A percentile compares a stretch with the other conserved stretches of the same genome.
Evolutionary conservation across 2,329 filamentous ascomycete species (phyloP).

Genomic region (Calonectria pauciramosa): DNA sequence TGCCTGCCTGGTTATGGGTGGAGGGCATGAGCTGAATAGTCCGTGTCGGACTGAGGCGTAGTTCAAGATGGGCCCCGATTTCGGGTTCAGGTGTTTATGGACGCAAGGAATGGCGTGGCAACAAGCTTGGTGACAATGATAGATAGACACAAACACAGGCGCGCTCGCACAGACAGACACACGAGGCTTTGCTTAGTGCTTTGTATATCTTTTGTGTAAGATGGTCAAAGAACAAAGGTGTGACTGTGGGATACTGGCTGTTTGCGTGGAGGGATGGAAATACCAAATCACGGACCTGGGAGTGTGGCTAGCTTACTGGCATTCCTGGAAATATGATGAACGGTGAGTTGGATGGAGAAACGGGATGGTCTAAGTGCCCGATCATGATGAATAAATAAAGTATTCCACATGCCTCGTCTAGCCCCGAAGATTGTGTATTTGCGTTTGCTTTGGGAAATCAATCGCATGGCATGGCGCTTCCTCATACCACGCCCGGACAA

Average conservation of each 20-base stretch:
- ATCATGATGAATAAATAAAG: slow-evolving; percentile 26
- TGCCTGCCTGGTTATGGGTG: not conserved
- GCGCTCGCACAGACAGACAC: slow-evolving; percentile 30
- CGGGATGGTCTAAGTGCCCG: slow-evolving; percentile 5
- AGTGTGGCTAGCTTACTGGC: not conserved
- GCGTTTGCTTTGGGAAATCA: not conserved
- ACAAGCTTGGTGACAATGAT: slow-evolving; percentile 36
- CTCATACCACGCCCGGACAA: too few relatives aligned
- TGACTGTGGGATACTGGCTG: slow-evolving; percentile 10
- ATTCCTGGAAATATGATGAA: not conserved
- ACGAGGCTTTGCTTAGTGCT: slow-evolving; percentile 19
- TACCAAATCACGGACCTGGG: slow-evolving; percentile 12
- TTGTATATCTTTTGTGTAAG: slow-evolving; percentile 25
- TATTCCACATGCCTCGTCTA: not conserved
- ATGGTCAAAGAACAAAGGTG: slow-evolving; percentile 18
- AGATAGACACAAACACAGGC: slow-evolving; percentile 38
- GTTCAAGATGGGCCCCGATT: slow-evolving; percentile 19
- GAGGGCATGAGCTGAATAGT: slow-evolving; percentile 3
- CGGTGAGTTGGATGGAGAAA: not conserved
- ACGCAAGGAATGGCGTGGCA: slow-evolving; percentile 27
- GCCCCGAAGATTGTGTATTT: not conserved
- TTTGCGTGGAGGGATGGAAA: slow-evolving; percentile 12
- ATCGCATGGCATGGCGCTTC: not conserved
- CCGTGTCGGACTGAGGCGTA: slow-evolving; percentile 1
- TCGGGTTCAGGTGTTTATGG: slow-evolving; percentile 22